phyloP scores from a whole-genome alignment of 1,139 yeast genomes.

The Arxiozyma bovina region DNA sequence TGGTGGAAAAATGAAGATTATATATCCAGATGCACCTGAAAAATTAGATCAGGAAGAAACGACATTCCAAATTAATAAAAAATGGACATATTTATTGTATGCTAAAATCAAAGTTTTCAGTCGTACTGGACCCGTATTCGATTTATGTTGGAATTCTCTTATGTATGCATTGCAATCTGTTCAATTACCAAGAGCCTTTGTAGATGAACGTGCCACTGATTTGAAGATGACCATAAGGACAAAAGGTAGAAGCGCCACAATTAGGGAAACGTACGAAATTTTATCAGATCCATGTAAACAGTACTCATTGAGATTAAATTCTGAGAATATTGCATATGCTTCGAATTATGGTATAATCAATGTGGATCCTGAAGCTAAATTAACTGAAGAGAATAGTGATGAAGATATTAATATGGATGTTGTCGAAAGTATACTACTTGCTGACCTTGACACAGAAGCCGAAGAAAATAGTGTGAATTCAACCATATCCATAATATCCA shows the following conservation, averaged over 20 bases:
- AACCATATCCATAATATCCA: constrained; percentile 28
- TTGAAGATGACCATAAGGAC: constrained; percentile 45
- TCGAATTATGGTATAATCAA: constrained; percentile 60
- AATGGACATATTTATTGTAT: constrained; percentile 55
- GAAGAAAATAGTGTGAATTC: constrained; percentile 45
- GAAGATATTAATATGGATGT: constrained; percentile 31
- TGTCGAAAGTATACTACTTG: constrained; percentile 38
- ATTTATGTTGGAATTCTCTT: constrained; percentile 64
- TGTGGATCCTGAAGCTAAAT: constrained; percentile 33
- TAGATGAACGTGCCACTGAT: constrained; percentile 48
- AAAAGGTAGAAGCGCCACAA: constrained; percentile 42
- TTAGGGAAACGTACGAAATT: constrained; percentile 38
- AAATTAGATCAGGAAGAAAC: constrained; percentile 20
- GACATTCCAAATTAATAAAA: constrained; percentile 31
- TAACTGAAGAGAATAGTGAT: constrained; percentile 31
- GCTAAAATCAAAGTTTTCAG: constrained; percentile 74
- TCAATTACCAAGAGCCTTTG: constrained; percentile 56
- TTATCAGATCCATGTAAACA: constrained; percentile 37
- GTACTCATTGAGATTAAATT: constrained; percentile 34
- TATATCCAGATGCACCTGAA: constrained; percentile 35
- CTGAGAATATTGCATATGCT: constrained; percentile 37
- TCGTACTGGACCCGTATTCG: constrained; percentile 74
- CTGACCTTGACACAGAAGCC: constrained; percentile 73
- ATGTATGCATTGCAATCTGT: constrained; percentile 54
- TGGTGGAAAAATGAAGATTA: constrained; percentile 33